Evolutionary conservation across 106 monocot species (phyloP), one percentile per base, ranked within the genome.

Genomic region (Acorus calamus): DNA sequence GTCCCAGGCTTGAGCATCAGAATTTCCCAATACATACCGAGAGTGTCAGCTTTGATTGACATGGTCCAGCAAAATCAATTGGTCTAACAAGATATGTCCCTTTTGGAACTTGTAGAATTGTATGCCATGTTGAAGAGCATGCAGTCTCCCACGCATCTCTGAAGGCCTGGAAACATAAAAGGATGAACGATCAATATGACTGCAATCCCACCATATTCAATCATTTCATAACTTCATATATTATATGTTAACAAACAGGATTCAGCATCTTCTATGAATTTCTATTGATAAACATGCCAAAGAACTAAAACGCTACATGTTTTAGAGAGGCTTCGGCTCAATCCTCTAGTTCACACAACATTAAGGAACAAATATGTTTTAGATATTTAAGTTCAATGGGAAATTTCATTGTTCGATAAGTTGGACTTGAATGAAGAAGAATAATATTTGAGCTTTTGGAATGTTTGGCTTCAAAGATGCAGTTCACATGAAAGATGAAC

Each of bases 141-240:
- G 73, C 71, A 51, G 47, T 58, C 28, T 77, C 45, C 92, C 92
- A 92, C 47, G 86, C 81, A 53, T 79, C 47, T 49, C 52, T 42
- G 66, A 86, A 92, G 44, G 92, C 83, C 92, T 92, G 73, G 4
- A 66, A 54, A n/a, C 51, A 65, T 52, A 56, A 57, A 11, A 8
- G 4, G 52, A 5, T 14, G 4, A 51, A 14, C 44, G 8, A 3
- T 42, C n/a, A 65, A 6, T 64, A 8, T 10, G 8, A 42, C 42
- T 3, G 6, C 11, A 14, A 53, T 54, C 4, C 55, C 7, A 44
- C 28, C 1, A 28, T 28, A 28, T 28, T 28, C 28, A 28, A 28
- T 28, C 28, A 54, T 7, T 3, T 2, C 2, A 66, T 4, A 42
- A 3, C 11, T n/a, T 47, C 11, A 28, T 7, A 51, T 42, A 60